Evolutionary conservation across 495 filamentous ascomycete genomes (phyloP).

Genomic region (Immersiella caudata): DNA sequence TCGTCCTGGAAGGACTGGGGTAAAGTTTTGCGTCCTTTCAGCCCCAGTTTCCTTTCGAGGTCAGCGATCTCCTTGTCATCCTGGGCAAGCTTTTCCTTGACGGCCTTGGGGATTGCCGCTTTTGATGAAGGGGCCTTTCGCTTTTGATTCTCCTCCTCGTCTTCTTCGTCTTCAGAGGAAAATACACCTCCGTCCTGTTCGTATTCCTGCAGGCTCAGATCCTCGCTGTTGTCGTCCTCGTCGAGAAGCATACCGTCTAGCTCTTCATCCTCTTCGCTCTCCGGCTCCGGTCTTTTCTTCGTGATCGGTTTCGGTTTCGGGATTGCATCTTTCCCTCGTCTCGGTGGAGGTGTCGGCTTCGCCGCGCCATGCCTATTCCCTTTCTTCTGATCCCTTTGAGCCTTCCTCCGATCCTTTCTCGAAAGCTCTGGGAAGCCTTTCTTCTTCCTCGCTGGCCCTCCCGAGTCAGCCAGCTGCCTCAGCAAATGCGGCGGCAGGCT

Average conservation of each 20-base stretch:
- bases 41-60: constrained; percentile 84
- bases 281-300: constrained; percentile 24
- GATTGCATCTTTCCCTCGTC: background rate
- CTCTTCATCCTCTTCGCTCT: constrained; percentile 23
- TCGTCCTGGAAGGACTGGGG: constrained; percentile 82
- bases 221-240: constrained; percentile 30
- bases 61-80: constrained; percentile 89
- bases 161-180: constrained; percentile 23
- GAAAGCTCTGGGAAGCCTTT: constrained; percentile 25
- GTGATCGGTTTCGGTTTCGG: constrained; percentile 23
- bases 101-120: constrained; percentile 55
- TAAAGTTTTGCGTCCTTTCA: constrained; percentile 75
- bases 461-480: constrained; percentile 11
- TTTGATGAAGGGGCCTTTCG: constrained; percentile 27
- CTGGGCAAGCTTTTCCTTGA: constrained; percentile 65
- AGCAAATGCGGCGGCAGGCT: constrained; percentile 4
- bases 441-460: constrained; percentile 2
- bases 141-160: constrained; percentile 26
- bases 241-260: constrained; percentile 37
- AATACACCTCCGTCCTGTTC: constrained; percentile 15
- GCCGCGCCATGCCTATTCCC: background rate
- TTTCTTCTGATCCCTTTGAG: constrained; percentile 47
- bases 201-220: constrained; percentile 35
- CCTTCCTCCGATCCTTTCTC: constrained; percentile 55
- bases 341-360: constrained; percentile 9